These are phyloP conservation scores for Ogataea hybrid DNA, from an alignment of 1,139 yeast species.

Conservation along the genomic window DNA sequence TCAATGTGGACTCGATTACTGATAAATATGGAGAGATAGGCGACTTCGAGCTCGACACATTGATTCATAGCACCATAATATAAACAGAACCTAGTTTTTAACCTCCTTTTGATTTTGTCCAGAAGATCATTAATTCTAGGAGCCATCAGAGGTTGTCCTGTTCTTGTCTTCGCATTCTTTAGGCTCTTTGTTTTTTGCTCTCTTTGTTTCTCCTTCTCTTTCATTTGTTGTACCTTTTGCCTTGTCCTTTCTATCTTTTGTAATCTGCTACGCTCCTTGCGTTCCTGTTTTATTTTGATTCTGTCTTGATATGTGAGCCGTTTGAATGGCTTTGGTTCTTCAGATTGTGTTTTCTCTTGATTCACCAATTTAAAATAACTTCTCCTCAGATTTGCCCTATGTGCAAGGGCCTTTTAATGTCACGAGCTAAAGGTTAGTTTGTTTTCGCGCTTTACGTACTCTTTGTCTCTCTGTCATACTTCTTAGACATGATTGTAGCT, in stretches of 20 bases:
- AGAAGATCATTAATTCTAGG: slow-evolving; percentile 78
- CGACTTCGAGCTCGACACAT: slow-evolving; percentile 12
- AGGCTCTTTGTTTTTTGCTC: slow-evolving; percentile 40
- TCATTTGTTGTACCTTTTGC: slow-evolving; percentile 24
- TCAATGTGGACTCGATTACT: slow-evolving; percentile 17
- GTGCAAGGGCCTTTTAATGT: slow-evolving; percentile 76
- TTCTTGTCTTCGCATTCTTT: slow-evolving; percentile 53
- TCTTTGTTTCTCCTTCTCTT: slow-evolving; percentile 24
- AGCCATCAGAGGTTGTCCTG: slow-evolving; percentile 91
- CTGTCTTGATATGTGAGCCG: slow-evolving; percentile 35
- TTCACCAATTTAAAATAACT: slow-evolving; percentile 79
- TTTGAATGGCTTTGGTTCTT: slow-evolving; percentile 14
- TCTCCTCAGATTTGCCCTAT: slow-evolving; percentile 80
- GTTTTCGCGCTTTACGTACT: slow-evolving; percentile 13
- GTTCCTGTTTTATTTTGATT: slow-evolving; percentile 29
- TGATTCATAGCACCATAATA: slow-evolving; percentile 11
- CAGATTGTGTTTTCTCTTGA: slow-evolving; percentile 41
- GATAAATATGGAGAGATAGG: slow-evolving; percentile 9
- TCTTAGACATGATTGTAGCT: slow-evolving; percentile 11
- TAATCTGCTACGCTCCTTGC: slow-evolving; percentile 28
- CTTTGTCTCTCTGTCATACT: slow-evolving; percentile 29
- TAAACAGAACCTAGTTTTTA: not conserved
- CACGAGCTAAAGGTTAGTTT: slow-evolving; percentile 32
- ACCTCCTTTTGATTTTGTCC: slow-evolving; percentile 59
- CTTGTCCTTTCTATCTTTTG: slow-evolving; percentile 30